Base-by-base conservation (phyloP, 257 asterid species). In the Eustoma russellianum region DNA sequence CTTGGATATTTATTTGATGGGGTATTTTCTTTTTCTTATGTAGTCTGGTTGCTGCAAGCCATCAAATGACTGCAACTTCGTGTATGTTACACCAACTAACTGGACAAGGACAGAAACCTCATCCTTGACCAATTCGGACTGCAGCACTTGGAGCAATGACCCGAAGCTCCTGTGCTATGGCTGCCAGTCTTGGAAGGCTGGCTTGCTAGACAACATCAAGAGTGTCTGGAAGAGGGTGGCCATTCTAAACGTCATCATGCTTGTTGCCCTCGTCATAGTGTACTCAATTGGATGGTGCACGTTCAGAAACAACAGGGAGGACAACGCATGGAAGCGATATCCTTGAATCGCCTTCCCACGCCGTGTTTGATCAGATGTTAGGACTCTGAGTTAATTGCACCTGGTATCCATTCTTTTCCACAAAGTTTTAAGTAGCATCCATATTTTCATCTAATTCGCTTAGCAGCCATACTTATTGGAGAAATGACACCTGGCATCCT, bases 31-130 rank as follows among this genome's bases (percentile, higher is more conserved):
- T 35, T 35, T 35, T 35, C 8, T 24, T 52, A 9, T 57, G 60
- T 79, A 91, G 98, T 91, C 98, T 41, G 98, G 98, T 51, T 91
- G 98, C 83, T 91, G 96, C 59, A 91, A 91, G 73, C 98, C 98
- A 35, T 71, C 98, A 0, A 47, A 67, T 8, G 83, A 70, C 61
- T 91, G 98, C 70, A 72, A 74, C 49, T 91, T 87, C 64, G 45
- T 17, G 41, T 91, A 87, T 2, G 79, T 78, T 7, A 74, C 70
- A 71, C 96, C 96, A 2, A 87, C 97, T 9, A 85, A 79, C 70
- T 91, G 98, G 98, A 82, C 82, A 5, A 65, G 5, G 3, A 8
- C 64, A 15, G 0, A 62, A 0, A 43, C 59, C 34, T 9, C 80
- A 13, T 6, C 74, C 2, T 0, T 8, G 6, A 5, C 9, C n/a